Evolutionary conservation across 2,329 filamentous ascomycete species (phyloP).

Genomic region (Nakataea oryzae): DNA sequence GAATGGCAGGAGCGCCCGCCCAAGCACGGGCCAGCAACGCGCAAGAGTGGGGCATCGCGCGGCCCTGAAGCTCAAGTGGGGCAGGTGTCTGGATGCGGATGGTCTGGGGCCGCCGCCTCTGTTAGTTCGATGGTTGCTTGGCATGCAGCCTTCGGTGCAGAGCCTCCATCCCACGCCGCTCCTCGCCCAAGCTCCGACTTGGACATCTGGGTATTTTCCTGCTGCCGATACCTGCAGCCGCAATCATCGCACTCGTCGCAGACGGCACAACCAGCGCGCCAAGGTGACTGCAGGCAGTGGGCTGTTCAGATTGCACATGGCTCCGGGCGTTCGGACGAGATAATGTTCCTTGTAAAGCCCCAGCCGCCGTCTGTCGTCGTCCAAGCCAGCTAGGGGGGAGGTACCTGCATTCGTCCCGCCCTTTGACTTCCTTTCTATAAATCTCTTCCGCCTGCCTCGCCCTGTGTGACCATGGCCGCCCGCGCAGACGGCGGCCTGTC

Average conservation of each 20-base stretch:
- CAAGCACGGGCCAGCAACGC: background rate
- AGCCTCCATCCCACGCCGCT: background rate
- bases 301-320: background rate
- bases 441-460: background rate
- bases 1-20: too few species aligned
- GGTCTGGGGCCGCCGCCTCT: too few species aligned
- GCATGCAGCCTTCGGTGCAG: background rate
- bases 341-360: background rate
- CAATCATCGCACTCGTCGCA: background rate
- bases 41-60: background rate
- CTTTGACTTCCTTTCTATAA: background rate
- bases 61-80: too few species aligned
- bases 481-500: constrained; percentile 18
- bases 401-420: background rate
- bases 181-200: background rate
- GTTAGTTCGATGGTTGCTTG: too few species aligned
- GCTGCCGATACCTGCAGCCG: background rate
- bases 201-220: background rate
- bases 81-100: too few species aligned
- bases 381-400: background rate
- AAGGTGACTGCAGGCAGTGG: background rate
- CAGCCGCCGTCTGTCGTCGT: background rate
- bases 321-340: background rate
- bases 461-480: constrained; percentile 12
- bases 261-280: background rate